A percentile compares a stretch with the other conserved stretches of the same genome.
Evolutionary conservation across 1,284 basidiomycete species (phyloP).

Genomic region (Trichosporon asahii): DNA sequence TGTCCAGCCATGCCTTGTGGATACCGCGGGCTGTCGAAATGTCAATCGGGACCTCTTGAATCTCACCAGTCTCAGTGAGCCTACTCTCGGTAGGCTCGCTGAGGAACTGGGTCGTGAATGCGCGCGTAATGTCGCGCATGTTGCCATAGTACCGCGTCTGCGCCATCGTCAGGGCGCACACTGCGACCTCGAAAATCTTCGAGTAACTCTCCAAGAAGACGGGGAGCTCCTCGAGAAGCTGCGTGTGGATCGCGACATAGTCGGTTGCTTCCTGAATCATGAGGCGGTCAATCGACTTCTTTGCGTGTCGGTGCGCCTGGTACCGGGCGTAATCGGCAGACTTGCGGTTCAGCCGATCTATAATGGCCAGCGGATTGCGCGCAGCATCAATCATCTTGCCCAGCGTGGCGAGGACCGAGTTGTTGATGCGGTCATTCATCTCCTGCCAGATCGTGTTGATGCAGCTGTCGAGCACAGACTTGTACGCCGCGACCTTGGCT

Average conservation of each 20-base stretch:
- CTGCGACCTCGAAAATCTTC: conserved; percentile 44
- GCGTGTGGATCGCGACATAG: conserved; percentile 50
- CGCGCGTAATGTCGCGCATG: conserved; percentile 28
- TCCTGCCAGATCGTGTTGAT: conserved; percentile 37
- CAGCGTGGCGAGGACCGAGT: conserved; percentile 45
- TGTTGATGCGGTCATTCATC: conserved; percentile 41
- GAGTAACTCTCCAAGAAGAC: conserved; percentile 46
- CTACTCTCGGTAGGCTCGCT: conserved; percentile 15
- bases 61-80: conserved; percentile 10
- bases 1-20: conserved; percentile 21
- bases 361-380: conserved; percentile 46
- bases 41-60: conserved; percentile 15
- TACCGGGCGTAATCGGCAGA: conserved; percentile 46
- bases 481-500: conserved; percentile 42
- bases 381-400: conserved; percentile 39
- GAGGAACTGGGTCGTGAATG: conserved; percentile 25
- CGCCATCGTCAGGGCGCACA: conserved; percentile 39
- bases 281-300: conserved; percentile 34
- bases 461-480: conserved; percentile 38
- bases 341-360: conserved; percentile 42
- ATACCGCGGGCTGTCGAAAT: conserved; percentile 20
- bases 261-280: conserved; percentile 44
- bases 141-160: conserved; percentile 40
- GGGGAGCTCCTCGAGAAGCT: conserved; percentile 51
- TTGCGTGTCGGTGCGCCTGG: conserved; percentile 29